Evolutionary conservation across 306 rosid genomes (phyloP).

Genomic region (Ormosia emarginata): DNA sequence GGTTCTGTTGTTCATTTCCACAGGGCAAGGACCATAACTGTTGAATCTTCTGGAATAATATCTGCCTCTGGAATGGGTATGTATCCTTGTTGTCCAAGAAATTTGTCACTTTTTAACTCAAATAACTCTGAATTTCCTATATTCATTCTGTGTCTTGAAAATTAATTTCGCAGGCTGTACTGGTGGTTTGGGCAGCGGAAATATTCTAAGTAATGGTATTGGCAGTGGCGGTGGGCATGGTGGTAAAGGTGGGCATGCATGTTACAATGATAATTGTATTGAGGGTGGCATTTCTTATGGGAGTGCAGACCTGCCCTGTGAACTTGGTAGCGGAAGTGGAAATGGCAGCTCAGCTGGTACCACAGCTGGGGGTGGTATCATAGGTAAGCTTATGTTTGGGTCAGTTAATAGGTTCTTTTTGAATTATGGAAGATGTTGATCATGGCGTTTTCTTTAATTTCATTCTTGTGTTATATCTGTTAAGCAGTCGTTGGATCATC

Average conservation of each 20-base stretch:
- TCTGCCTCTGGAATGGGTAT: constrained; percentile 96
- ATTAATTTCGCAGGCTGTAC: constrained; percentile 63
- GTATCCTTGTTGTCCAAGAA: neutral
- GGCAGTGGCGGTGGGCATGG: constrained; percentile 99
- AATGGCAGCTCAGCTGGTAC: constrained; percentile 46
- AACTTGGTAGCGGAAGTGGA: constrained; percentile 99
- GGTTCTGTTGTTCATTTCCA: constrained; percentile 98
- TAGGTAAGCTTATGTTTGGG: constrained; percentile 56
- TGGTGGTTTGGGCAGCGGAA: constrained; percentile 83
- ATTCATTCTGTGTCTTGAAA: neutral
- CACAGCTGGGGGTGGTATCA: constrained; percentile 93
- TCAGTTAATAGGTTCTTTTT: constrained; percentile 5
- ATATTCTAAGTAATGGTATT: constrained; percentile 50
- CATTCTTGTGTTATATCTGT: constrained; percentile 14
- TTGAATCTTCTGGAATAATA: constrained; percentile 73
- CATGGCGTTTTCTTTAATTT: neutral
- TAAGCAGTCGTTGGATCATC: constrained; percentile 82
- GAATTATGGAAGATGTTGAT: constrained; percentile 1
- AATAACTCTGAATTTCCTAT: neutral
- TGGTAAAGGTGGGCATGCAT: constrained; percentile 85
- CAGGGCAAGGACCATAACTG: constrained; percentile 84
- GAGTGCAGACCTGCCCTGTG: constrained; percentile 75
- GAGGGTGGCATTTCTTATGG: constrained; percentile 90
- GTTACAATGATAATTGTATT: constrained; percentile 43
- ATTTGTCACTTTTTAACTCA: constrained; percentile 6